Base-by-base conservation (phyloP, 2,329 filamentous ascomycete genomes). In the Xenosphaeropsis pyriputrescens region DNA sequence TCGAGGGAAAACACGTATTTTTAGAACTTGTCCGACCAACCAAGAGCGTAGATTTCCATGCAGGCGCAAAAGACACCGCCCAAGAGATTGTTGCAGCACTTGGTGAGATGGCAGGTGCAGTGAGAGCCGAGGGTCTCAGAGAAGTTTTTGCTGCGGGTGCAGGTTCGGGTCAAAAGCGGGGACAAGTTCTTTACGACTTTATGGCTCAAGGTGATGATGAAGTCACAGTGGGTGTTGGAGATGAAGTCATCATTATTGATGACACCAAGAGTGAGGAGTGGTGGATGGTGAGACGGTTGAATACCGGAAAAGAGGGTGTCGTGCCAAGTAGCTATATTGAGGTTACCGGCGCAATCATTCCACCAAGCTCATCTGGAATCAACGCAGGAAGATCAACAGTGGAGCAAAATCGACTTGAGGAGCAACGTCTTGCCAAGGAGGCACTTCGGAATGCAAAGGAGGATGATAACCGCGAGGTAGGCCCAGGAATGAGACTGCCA, bases 1-100 rank as follows among this genome's bases (percentile, higher is more conserved):
- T 93, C 41, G 91, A 98, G 62, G 91, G 89, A 29, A 98, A 98
- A 55, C 91, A 96, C 58, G 84, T 98, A 12, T 98, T 98, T 53
- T 68, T 98, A 56, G 91, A 98, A 57, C 67, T 98, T 34, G 79
- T 95, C 37, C 70, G 80, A 38, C 91, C 91, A 6, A 94, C 85
- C 60, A 95, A 89, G 63, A 95, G 86, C 56, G 69, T 95, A 41
- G 91, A 98, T 60, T 93, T 98, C 47, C 91, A 98, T 57, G 93
- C 91, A 14, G 91, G 91, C 32, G 86, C 88, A 34, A 98, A 96
- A 60, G 91, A 96, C 57, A 95, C 89, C 5, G 91, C 91, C 6
- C 77, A 88, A 47, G 89, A 96, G 59, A 96, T 98, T 52, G 84
- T 94, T 22, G 70, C 75, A 40, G 81, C 82, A 37, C 69, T 98